These are phyloP conservation scores for Saccharomycopsis olivae DNA, from an alignment of 805 yeast genomes.

Conservation along the genomic window DNA sequence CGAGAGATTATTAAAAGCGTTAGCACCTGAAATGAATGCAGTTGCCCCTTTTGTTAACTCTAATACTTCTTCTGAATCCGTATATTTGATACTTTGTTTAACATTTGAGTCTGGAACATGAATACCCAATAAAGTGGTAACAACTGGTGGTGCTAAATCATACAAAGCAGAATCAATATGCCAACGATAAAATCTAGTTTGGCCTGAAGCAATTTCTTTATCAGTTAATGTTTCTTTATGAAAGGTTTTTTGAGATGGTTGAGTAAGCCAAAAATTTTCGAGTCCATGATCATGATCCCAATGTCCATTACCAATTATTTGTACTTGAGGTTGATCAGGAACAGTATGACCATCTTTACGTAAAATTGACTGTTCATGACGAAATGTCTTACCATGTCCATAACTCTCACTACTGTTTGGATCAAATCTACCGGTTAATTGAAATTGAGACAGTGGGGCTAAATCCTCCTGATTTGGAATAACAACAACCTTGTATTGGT, in stretches of 20 bases:
- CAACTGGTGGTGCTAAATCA: constrained; percentile 76
- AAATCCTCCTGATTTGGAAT: constrained; percentile 63
- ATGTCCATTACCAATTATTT: constrained; percentile 73
- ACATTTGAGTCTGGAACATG: constrained; percentile 64
- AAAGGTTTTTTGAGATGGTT: constrained; percentile 77
- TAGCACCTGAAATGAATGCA: constrained; percentile 78
- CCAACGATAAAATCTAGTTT: constrained; percentile 86
- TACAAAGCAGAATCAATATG: constrained; percentile 87
- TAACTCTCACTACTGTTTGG: constrained; percentile 59
- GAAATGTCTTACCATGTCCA: constrained; percentile 77
- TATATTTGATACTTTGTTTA: constrained; percentile 56
- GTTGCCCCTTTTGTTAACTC: constrained; percentile 79
- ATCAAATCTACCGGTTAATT: constrained; percentile 68
- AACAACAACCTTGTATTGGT: constrained; percentile 59
- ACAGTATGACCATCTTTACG: constrained; percentile 74
- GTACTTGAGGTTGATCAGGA: constrained; percentile 80
- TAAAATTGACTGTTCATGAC: constrained; percentile 55
- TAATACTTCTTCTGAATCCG: constrained; percentile 51
- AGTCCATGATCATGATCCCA: constrained; percentile 44
- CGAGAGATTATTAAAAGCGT: constrained; percentile 56
- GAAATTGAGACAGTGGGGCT: constrained; percentile 65
- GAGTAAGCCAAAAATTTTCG: constrained; percentile 52
- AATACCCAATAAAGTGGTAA: constrained; percentile 75
- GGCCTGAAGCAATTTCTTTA: constrained; percentile 47
- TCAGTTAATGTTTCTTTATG: constrained; percentile 57